Evolutionary conservation across 148 eudicot genomes (phyloP), one percentile per base, ranked within the genome.

Genomic region (Heliosperma pusillum): DNA sequence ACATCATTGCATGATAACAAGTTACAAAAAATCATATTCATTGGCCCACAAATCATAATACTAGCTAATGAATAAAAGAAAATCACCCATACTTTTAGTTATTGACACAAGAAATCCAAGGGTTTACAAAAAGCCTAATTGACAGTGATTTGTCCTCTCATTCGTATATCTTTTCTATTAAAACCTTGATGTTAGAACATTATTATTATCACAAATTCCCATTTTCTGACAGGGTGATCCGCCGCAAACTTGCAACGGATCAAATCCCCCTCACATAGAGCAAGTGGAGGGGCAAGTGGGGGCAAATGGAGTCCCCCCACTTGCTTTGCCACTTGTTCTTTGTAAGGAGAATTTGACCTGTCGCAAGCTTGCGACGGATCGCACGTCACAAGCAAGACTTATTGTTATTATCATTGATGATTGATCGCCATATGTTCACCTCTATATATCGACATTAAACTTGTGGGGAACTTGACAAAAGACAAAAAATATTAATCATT

Each of bases 61-160:
- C 68, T 27, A 64, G 42, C n/a, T 29, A 44, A 29, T 21, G 10
- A 64, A 64, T 15, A 30, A 29, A 53, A 70, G n/a, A 7, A 73
- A 40, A 36, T 22, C 3, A n/a, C 9, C 13, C 36, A 40, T 13
- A 5, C 1, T 53, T 27, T 52, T 52, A 52, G 22, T 53, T 60
- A 29, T 36, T 30, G 65, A 72, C 75, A 57, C n/a, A 40, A 72
- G 19, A 69, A 47, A 44, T 61, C 57, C 61, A 60, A 21, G 17
- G 47, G 47, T 33, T 70, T 26, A 29, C 62, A 45, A 77, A 70
- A 77, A 77, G 74, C 63, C 74, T 77, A 77, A 61, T 62, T 70
- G 70, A 63, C 10, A 53, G 75, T 47, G 75, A 77, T 77, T 77
- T 62, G 75, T 77, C 69, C 42, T 21, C 30, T 71, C 7, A 61